Evolutionary conservation across 306 rosid genomes (phyloP), one percentile per base, ranked within the genome.

Genomic region (Potentilla sterilis): DNA sequence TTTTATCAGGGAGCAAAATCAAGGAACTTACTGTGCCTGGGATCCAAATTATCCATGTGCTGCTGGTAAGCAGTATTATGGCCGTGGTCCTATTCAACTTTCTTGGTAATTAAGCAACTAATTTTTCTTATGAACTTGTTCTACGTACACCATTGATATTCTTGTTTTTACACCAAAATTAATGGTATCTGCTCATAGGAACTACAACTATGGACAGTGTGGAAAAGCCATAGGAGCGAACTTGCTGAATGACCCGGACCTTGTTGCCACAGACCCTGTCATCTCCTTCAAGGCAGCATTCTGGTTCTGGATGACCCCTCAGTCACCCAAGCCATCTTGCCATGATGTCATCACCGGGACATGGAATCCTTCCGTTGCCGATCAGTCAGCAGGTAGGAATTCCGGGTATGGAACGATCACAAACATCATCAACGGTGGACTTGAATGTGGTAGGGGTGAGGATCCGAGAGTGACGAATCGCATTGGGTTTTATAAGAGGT

Each of bases 291-390:
- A 81, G 74, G 77, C 93, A 11, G 93, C 93, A 13, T 6, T 91
- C 8, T 91, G 93, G 96, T 91, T 91, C 52, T 91, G 97, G 97
- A 89, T 91, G 93, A 91, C 92, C 9, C 58, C 88, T 34, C 93
- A 89, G 38, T 80, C 55, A 47, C 86, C 82, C 77, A 91, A 91
- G 81, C 97, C 97, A 3, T 91, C 93, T 1, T 64, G 90, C 79
- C 96, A 91, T 22, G 77, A 89, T 73, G 93, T 89, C 21, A 87
- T 91, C 58, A 78, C 43, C 0, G 84, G 86, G 2, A 72, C 0
- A 37, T 91, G 97, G 97, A 83, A 43, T 0, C 92, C 92, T 0
- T 70, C 93, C 0, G 37, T 2, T 6, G 83, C 81, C 2, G 97
- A 91, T 67, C 9, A 0, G 42, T 47, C 72, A 0, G 82, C 84